These are phyloP conservation scores for Xylariaceae sp. DNA, from an alignment of 2,329 filamentous ascomycete species.

Conservation along the genomic window DNA sequence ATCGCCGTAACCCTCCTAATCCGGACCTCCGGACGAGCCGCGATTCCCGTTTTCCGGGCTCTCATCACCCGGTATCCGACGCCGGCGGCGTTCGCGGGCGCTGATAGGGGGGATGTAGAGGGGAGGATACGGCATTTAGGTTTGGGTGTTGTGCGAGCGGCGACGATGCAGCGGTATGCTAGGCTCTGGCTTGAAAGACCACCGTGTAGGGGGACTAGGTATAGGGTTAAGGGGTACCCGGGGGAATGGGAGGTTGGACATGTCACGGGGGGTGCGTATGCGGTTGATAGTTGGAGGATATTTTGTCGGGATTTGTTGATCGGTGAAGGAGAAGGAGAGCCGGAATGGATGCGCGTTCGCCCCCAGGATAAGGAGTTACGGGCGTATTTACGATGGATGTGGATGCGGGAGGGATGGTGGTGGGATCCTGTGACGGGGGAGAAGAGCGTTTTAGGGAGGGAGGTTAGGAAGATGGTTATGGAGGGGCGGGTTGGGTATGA, in stretches of 20 bases:
- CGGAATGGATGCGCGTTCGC: slow-evolving; percentile 85
- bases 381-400: slow-evolving; percentile 84
- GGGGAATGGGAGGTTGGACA: slow-evolving; percentile 78
- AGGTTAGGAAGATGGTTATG: slow-evolving; percentile 52
- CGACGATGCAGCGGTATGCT: slow-evolving; percentile 65
- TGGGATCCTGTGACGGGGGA: slow-evolving; percentile 73
- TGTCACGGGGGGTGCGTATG: slow-evolving; percentile 75
- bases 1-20: slow-evolving; percentile 82
- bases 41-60: slow-evolving; percentile 68
- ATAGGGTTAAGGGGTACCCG: slow-evolving; percentile 28
- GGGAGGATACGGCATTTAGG: slow-evolving; percentile 62
- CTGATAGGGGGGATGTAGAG: slow-evolving; percentile 50
- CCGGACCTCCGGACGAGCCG: slow-evolving; percentile 66
- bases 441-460: slow-evolving; percentile 46
- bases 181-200: slow-evolving; percentile 60
- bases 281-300: slow-evolving; percentile 86
- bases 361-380: slow-evolving; percentile 85
- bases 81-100: slow-evolving; percentile 55
- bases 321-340: slow-evolving; percentile 46
- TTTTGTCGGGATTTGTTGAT: slow-evolving; percentile 74
- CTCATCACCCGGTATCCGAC: slow-evolving; percentile 66
- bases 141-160: slow-evolving; percentile 46
- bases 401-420: slow-evolving; percentile 77
- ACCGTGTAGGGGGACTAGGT: slow-evolving; percentile 60
- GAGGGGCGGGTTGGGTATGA: slow-evolving; percentile 54